A percentile compares a stretch with the other conserved stretches of the same genome.
phyloP scores from a whole-genome alignment of 768 basidiomycete genomes.

The Clavaria fumosa region DNA sequence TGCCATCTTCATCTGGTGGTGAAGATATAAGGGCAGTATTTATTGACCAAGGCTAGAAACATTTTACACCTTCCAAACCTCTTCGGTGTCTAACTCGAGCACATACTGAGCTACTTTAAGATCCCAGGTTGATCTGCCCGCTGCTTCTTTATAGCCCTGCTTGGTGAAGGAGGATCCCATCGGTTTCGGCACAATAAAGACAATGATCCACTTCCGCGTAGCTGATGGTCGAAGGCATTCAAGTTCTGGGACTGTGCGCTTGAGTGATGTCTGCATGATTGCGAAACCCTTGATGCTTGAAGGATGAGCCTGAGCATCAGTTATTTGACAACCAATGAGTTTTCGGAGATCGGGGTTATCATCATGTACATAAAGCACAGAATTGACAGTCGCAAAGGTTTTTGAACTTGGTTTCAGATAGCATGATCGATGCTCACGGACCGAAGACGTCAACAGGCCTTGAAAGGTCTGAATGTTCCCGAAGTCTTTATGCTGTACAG shows the following conservation, averaged over 20 bases:
- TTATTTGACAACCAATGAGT: conserved; percentile 5
- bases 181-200: conserved; percentile 4
- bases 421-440: conserved; percentile 1
- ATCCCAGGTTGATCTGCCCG: no score
- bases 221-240: conserved; percentile 2
- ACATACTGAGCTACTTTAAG: no score
- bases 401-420: conserved; percentile 5
- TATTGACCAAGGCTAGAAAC: no score
- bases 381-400: conserved; percentile 7
- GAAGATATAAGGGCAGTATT: no score
- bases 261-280: not conserved
- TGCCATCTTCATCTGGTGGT: no score
- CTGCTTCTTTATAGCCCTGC: no score
- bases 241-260: not conserved
- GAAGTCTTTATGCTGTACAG: not conserved
- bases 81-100: no score
- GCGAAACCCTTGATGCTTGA: not conserved
- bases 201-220: not conserved
- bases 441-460: conserved; percentile 4
- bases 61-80: no score
- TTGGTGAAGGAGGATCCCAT: no score
- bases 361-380: conserved; percentile 4
- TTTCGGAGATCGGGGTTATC: not conserved
- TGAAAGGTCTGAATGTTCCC: not conserved
- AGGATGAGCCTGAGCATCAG: not conserved